Percentiles rank a stretch among this genome's conserved stretches.
Evolutionary conservation across 306 rosid genomes (phyloP).

Genomic region (Lathyrus sativus): DNA sequence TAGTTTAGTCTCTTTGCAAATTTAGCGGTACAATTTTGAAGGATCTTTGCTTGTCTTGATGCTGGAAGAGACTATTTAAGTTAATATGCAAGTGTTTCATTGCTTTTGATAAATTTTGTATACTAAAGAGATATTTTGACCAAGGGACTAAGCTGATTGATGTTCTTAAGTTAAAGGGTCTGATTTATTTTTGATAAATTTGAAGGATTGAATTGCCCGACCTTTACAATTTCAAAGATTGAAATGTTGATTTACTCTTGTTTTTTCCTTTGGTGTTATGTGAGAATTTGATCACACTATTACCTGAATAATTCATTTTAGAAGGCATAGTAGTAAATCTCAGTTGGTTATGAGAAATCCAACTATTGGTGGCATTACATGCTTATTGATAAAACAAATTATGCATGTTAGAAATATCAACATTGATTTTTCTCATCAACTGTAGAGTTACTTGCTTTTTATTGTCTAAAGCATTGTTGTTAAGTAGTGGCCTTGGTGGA

Average conservation of each 20-base stretch:
- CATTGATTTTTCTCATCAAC: neutral
- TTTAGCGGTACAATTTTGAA: no score
- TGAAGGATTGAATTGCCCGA: no score
- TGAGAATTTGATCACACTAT: neutral
- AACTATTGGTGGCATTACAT: neutral
- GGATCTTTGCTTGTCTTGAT: no score
- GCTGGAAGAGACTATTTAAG: no score
- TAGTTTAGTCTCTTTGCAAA: no score
- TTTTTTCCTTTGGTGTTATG: neutral
- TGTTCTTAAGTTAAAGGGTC: neutral
- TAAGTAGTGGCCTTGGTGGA: neutral
- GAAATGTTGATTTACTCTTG: neutral
- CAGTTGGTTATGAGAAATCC: neutral
- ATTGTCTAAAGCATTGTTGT: neutral
- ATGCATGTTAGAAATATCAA: neutral
- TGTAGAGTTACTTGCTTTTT: neutral
- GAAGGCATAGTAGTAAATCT: neutral
- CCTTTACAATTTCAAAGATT: neutral
- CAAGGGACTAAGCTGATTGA: no score
- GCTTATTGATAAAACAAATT: neutral
- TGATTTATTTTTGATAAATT: no score
- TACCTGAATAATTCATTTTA: neutral
- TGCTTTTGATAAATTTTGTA: no score
- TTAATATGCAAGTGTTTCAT: no score
- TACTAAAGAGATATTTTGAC: no score